Evolutionary conservation across 1,139 yeast species (phyloP).

Genomic region (Kodamaea derodonti): DNA sequence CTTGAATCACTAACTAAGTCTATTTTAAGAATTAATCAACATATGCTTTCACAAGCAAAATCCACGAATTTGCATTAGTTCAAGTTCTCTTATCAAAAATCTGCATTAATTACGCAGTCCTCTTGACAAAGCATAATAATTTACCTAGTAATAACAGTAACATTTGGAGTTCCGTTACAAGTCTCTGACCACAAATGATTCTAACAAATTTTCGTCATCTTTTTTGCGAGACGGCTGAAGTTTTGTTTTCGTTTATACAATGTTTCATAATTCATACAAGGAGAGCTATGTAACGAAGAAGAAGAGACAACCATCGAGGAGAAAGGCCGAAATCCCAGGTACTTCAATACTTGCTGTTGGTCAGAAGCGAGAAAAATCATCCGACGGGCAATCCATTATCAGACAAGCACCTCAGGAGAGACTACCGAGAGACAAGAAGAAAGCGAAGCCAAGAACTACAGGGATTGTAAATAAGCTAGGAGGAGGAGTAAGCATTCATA

Average conservation of each 20-base stretch:
- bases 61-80: too few species aligned
- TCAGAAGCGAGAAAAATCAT: neutral
- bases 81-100: too few species aligned
- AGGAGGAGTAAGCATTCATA: constrained; percentile 8
- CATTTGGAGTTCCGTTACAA: too few species aligned
- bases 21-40: too few species aligned
- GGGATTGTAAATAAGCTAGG: neutral
- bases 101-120: too few species aligned
- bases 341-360: constrained; percentile 9
- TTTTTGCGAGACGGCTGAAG: neutral
- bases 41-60: too few species aligned
- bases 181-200: too few species aligned
- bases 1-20: too few species aligned
- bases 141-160: too few species aligned
- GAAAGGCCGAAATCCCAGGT: constrained; percentile 11
- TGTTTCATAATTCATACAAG: constrained; percentile 11
- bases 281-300: constrained; percentile 10
- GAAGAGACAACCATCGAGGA: constrained; percentile 5
- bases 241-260: constrained; percentile 1
- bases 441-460: neutral
- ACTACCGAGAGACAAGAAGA: neutral
- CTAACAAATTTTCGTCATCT: neutral
- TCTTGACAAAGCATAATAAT: too few species aligned
- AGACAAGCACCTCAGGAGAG: neutral
- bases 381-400: neutral